A percentile compares a stretch with the other conserved stretches of the same genome.
phyloP scores from a whole-genome alignment of 2,329 filamentous ascomycete genomes.

The Phaeosphaeriaceae sp. region DNA sequence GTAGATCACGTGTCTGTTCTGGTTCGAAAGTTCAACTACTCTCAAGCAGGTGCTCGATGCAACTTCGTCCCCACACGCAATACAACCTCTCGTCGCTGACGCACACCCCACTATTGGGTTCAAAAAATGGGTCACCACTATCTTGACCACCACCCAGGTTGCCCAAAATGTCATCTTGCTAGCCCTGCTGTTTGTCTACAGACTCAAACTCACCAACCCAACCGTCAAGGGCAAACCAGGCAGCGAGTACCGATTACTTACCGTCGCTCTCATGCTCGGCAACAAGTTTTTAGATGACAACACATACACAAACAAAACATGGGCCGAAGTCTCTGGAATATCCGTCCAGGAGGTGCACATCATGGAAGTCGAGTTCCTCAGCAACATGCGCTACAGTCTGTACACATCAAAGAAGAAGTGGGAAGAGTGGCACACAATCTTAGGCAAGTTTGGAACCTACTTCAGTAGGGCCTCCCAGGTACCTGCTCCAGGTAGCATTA shows the following conservation, averaged over 20 bases:
- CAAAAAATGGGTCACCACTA: slow-evolving; percentile 89
- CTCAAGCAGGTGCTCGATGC: slow-evolving; percentile 75
- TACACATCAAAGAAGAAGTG: slow-evolving; percentile 86
- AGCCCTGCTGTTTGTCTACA: slow-evolving; percentile 89
- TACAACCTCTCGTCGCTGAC: slow-evolving; percentile 68
- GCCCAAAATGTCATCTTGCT: slow-evolving; percentile 93
- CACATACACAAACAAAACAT: slow-evolving; percentile 99
- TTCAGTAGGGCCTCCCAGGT: slow-evolving; percentile 71
- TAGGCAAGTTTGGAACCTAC: slow-evolving; percentile 83
- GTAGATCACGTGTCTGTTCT: slow-evolving; percentile 94
- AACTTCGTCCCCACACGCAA: slow-evolving; percentile 48
- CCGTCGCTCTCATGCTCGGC: slow-evolving; percentile 94
- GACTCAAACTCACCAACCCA: slow-evolving; percentile 88
- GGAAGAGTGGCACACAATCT: slow-evolving; percentile 82
- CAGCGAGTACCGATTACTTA: slow-evolving; percentile 91
- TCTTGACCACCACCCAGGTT: slow-evolving; percentile 92
- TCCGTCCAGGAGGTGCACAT: slow-evolving; percentile 94
- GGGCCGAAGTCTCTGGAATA: slow-evolving; percentile 96
- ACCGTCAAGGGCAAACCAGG: slow-evolving; percentile 88
- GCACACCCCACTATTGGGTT: slow-evolving; percentile 81
- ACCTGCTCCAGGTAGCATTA: slow-evolving; percentile 49
- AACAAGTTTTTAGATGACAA: slow-evolving; percentile 99
- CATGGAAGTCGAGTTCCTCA: slow-evolving; percentile 99
- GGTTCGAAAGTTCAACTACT: slow-evolving; percentile 90
- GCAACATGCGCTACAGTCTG: slow-evolving; percentile 95